These are phyloP conservation scores for Castanospermum australe DNA, from an alignment of 306 rosid species.

Conservation along the genomic window DNA sequence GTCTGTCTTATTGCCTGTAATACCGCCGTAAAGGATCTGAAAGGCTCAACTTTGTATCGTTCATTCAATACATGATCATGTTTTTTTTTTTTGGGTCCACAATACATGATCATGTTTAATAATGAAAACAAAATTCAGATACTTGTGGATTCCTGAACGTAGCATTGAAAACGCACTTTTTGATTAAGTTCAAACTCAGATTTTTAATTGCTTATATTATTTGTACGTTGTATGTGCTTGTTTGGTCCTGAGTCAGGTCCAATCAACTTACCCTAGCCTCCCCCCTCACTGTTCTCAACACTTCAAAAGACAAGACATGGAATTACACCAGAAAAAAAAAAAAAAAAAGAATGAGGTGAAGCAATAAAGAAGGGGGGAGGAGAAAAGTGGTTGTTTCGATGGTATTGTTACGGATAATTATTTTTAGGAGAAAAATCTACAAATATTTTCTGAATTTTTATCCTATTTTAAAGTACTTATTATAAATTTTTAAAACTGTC, in stretches of 20 bases:
- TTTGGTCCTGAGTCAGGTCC: background rate
- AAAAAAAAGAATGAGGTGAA: background rate
- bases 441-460: too few relatives aligned
- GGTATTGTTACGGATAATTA: too few relatives aligned
- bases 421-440: too few relatives aligned
- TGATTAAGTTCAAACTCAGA: background rate
- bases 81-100: too few relatives aligned
- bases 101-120: background rate
- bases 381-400: too few relatives aligned
- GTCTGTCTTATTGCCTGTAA: conserved; percentile 39
- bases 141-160: background rate
- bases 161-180: background rate
- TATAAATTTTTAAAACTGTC: too few relatives aligned
- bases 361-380: too few relatives aligned
- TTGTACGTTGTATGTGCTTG: background rate
- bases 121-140: conserved; percentile 20
- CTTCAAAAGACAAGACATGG: background rate
- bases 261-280: background rate
- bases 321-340: too few relatives aligned
- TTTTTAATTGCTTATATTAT: background rate
- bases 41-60: conserved; percentile 36
- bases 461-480: too few relatives aligned
- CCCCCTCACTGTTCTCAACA: background rate
- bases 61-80: conserved; percentile 33
- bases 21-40: conserved; percentile 34